phyloP scores from a whole-genome alignment of 176 grass and related monocot species.

The Zea luxurians region DNA sequence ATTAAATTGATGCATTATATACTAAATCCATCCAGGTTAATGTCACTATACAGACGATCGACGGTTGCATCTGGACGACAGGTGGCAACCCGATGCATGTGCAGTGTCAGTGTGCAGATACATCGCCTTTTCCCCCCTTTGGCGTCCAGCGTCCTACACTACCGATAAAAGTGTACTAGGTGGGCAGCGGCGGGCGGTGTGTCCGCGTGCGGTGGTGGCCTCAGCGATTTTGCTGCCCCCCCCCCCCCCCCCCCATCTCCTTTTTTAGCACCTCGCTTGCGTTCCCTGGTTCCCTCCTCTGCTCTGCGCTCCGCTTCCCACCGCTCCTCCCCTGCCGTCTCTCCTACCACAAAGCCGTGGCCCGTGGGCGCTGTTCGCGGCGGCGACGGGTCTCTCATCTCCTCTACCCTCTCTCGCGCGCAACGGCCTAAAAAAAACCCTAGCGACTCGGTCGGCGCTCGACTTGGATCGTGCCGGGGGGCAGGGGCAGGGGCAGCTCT shows the following conservation, averaged over 20 bases:
- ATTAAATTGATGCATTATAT: neutral
- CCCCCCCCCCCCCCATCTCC: neutral
- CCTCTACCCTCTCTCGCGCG: slow-evolving; percentile 3
- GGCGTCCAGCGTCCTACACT: neutral
- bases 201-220: slow-evolving; percentile 16
- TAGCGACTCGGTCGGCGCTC: slow-evolving; percentile 3
- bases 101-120: slow-evolving; percentile 5
- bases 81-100: slow-evolving; percentile 1
- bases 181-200: neutral
- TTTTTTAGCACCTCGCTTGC: slow-evolving; percentile 36
- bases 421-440: slow-evolving; percentile 36
- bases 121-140: slow-evolving; percentile 17
- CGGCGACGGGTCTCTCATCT: slow-evolving; percentile 44
- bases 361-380: slow-evolving; percentile 27
- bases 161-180: no score
- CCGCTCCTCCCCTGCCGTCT: neutral
- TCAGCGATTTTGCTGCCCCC: slow-evolving; percentile 33
- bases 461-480: slow-evolving; percentile 11
- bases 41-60: neutral
- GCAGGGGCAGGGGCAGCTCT: neutral
- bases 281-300: slow-evolving; percentile 40
- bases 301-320: neutral
- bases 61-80: neutral
- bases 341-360: slow-evolving; percentile 40
- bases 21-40: neutral